phyloP scores from a whole-genome alignment of 805 yeast genomes.

The Zygoascus bituminiphila region DNA sequence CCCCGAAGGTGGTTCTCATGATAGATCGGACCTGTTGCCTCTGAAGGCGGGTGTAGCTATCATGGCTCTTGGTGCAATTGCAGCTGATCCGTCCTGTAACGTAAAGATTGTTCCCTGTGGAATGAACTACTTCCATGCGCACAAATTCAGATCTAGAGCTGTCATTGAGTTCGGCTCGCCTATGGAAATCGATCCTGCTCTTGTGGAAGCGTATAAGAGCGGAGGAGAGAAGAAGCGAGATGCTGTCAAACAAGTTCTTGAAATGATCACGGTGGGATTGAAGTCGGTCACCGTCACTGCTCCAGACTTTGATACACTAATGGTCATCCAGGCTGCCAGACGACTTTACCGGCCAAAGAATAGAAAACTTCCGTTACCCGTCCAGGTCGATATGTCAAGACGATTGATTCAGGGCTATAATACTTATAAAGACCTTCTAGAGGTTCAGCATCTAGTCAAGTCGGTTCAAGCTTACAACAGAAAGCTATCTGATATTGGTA shows the following conservation, averaged over 20 bases:
- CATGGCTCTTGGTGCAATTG: slow-evolving; percentile 95
- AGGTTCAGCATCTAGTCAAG: slow-evolving; percentile 49
- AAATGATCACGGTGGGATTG: slow-evolving; percentile 61
- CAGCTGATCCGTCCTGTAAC: slow-evolving; percentile 60
- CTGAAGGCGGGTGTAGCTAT: slow-evolving; percentile 96
- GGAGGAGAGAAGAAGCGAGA: slow-evolving; percentile 60
- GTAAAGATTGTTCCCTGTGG: slow-evolving; percentile 94
- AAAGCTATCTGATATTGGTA: slow-evolving; percentile 50
- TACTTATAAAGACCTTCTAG: slow-evolving; percentile 62
- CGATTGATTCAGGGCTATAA: slow-evolving; percentile 76
- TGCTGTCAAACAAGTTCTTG: slow-evolving; percentile 66
- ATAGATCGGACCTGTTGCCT: slow-evolving; percentile 83
- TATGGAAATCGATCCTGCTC: slow-evolving; percentile 50
- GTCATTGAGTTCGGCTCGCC: slow-evolving; percentile 93
- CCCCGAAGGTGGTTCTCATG: slow-evolving; percentile 99
- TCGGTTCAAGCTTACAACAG: slow-evolving; percentile 66
- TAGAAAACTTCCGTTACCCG: slow-evolving; percentile 64
- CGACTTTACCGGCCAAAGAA: slow-evolving; percentile 71
- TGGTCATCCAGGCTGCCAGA: slow-evolving; percentile 87
- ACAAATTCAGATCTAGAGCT: slow-evolving; percentile 90
- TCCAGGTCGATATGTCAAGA: slow-evolving; percentile 86
- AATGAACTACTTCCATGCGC: slow-evolving; percentile 93
- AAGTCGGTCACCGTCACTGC: slow-evolving; percentile 82
- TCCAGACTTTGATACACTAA: slow-evolving; percentile 80
- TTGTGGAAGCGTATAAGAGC: slow-evolving; percentile 55